Evolutionary conservation across 2,329 filamentous ascomycete species (phyloP).

Genomic region (Thielaviopsis euricoi): DNA sequence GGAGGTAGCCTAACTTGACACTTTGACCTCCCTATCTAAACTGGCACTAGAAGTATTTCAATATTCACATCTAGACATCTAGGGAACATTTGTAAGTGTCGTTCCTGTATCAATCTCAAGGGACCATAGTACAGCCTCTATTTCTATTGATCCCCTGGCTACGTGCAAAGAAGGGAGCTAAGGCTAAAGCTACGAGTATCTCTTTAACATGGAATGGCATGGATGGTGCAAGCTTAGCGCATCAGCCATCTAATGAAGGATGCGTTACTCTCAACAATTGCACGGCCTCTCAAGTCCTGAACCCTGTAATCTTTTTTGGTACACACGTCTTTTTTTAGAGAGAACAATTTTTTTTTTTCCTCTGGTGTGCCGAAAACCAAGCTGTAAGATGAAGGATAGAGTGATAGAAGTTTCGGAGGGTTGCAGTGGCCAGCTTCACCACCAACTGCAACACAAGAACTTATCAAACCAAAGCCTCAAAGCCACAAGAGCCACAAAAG

Average conservation of each 20-base stretch:
- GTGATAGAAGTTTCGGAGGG: neutral
- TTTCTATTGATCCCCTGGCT: too few species aligned
- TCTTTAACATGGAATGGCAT: neutral
- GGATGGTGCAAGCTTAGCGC: neutral
- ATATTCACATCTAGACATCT: neutral
- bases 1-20: too few species aligned
- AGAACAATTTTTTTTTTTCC: too few species aligned
- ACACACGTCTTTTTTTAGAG: too few species aligned
- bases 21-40: too few species aligned
- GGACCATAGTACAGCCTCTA: too few species aligned
- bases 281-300: neutral
- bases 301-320: neutral
- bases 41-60: neutral
- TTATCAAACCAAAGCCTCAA: neutral
- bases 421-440: neutral
- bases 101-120: neutral
- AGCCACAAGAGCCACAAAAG: neutral
- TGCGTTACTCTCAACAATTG: neutral
- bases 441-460: neutral
- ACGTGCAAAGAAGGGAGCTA: too few species aligned
- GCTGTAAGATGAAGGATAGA: neutral
- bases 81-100: neutral
- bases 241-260: neutral
- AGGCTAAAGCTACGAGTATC: too few species aligned
- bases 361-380: too few species aligned